Percentiles rank a stretch among this genome's conserved stretches.
Evolutionary conservation across 2,329 filamentous ascomycete genomes (phyloP).

Genomic region (Lecanicillium sp.): DNA sequence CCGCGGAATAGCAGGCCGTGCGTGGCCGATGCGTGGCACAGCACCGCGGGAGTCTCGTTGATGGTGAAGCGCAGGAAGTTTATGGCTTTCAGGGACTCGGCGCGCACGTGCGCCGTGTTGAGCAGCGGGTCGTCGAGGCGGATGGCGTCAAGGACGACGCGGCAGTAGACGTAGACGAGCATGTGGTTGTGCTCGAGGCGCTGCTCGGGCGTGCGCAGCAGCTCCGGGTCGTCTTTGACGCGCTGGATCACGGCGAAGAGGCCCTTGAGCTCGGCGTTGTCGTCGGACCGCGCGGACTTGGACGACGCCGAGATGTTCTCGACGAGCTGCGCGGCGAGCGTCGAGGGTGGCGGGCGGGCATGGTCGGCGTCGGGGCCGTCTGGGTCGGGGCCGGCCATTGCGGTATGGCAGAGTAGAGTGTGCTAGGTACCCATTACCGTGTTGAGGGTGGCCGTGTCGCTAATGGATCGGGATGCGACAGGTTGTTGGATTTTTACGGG

Average conservation of each 20-base stretch:
- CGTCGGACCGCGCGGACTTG: slow-evolving; percentile 55
- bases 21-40: slow-evolving; percentile 41
- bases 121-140: slow-evolving; percentile 64
- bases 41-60: slow-evolving; percentile 65
- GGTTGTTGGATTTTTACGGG: neutral
- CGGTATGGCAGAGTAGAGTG: slow-evolving; percentile 1
- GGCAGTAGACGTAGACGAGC: slow-evolving; percentile 76
- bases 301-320: slow-evolving; percentile 62
- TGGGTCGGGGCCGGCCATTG: slow-evolving; percentile 9
- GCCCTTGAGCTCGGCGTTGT: slow-evolving; percentile 68
- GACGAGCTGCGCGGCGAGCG: slow-evolving; percentile 80
- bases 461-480: neutral
- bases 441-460: too few relatives aligned
- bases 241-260: slow-evolving; percentile 54
- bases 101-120: slow-evolving; percentile 45
- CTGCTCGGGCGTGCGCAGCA: slow-evolving; percentile 57
- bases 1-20: slow-evolving; percentile 46
- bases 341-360: slow-evolving; percentile 60
- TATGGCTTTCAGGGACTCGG: slow-evolving; percentile 65
- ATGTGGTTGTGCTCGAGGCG: slow-evolving; percentile 74
- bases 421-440: neutral
- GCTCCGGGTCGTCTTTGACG: slow-evolving; percentile 43
- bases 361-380: neutral
- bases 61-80: slow-evolving; percentile 72
- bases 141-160: slow-evolving; percentile 68